Evolutionary conservation across 805 yeast species (phyloP), one percentile per base, ranked within the genome.

Genomic region (Pichia scutulata): DNA sequence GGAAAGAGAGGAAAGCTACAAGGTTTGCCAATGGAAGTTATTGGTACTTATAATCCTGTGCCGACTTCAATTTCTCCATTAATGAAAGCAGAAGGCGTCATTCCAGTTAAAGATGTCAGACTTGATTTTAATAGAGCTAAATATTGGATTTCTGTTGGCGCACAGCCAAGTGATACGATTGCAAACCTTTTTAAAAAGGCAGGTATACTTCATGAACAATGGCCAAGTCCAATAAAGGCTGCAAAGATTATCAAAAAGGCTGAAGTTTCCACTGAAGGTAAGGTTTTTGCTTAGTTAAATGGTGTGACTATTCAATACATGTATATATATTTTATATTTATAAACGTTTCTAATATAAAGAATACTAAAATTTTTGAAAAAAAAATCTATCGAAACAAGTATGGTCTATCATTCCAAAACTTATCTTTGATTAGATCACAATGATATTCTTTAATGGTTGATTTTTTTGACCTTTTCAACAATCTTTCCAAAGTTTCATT

Each of bases 81-180:
- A 54, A 88, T 86, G 60, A 71, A 70, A 56, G 78, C 75, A 39
- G 65, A 64, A 21, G 86, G 85, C 12, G 64, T 68, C 36, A 70
- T 71, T 39, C 86, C 90, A 13, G 74, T 77, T 45, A 92, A 93
- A 65, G 89, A 89, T 57, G 78, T 92, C 40, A 77, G 82, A 57
- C 71, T 93, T 37, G 98, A 93, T 64, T 89, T 93, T 63, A 81
- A 81, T 56, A 80, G 97, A 60, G 81, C 96, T 6, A 89, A 89
- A 66, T 93, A 93, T 69, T 93, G 99, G 99, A 71, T 93, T 36
- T 96, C 97, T 60, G 96, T 89, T 19, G 99, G 99, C 13, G 98
- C 98, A 1, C 95, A 87, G 64, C 95, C 97, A 7, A 81, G 92
- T 23, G 89, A 85, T 42, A 73, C 93, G 4, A 95, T 92, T 13